Evolutionary conservation across 805 yeast genomes (phyloP), one percentile per base, ranked within the genome.

Genomic region (Isabelozyma heimii): DNA sequence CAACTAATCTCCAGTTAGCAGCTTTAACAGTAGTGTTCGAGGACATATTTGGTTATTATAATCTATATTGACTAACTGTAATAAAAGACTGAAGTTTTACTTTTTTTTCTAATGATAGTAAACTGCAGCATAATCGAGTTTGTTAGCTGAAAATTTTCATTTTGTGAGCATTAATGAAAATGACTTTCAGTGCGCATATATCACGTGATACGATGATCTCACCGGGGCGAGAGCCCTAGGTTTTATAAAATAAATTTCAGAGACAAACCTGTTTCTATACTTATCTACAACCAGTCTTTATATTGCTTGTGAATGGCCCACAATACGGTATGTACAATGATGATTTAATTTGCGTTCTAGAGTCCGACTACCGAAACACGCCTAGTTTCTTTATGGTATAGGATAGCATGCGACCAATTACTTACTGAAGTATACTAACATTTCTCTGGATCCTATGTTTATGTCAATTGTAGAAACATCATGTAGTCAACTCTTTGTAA

Each of bases 1-100:
- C 97, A 77, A 94, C 99, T 73, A 84, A 85, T 89, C 97, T 90
- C 98, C 98, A 94, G 92, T 89, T 89, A 77, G 96, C 82, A 76
- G 96, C 89, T 83, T 89, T 87, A 77, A 94, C 94, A 75, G 87
- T 77, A 73, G 90, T 58, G 59, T 62, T 56, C 49, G 65, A 49
- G 54, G 73, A 67, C 71, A 68, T 67, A 49, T 55, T 54, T 42
- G 24, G 26, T 42, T 37, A 24, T 30, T 42, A 43, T 46, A 28
- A 41, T 45, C 24, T 42, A 39, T 47, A 45, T 37, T 42, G 52
- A 43, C 45, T 40, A 46, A 45, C 45, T 43, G 15, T 35, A 28
- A 43, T 40, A 27, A 40, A 43, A 37, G 43, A 35, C 15, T 26
- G 14, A 27, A 24, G 44, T 42, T 26, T 30, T 30, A 30, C 10